A percentile compares a stretch with the other conserved stretches of the same genome.
These are phyloP conservation scores for Dactylellina parvicollis DNA, from an alignment of 2,329 filamentous ascomycete genomes.

Conservation along the genomic window DNA sequence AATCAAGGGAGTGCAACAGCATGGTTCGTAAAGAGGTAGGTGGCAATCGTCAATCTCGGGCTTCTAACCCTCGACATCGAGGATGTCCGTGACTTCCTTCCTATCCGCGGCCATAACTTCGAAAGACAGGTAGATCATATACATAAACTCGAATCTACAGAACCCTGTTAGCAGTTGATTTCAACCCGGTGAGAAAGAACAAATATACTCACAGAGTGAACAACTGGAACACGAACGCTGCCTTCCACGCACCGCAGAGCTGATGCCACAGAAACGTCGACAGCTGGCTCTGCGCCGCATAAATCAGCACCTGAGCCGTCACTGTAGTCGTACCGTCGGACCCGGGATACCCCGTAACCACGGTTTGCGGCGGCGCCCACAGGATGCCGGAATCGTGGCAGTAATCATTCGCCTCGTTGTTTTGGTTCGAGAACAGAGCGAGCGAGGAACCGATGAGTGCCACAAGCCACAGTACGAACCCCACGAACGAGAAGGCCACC, in stretches of 20 bases:
- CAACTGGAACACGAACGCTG: slow-evolving; percentile 50
- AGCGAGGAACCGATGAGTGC: slow-evolving; percentile 46
- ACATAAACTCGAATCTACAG: slow-evolving; percentile 35
- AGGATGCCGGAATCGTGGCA: slow-evolving; percentile 40
- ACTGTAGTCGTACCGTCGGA: slow-evolving; percentile 11
- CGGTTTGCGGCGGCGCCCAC: slow-evolving; percentile 34
- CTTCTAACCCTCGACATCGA: slow-evolving; percentile 44
- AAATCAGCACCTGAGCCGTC: slow-evolving; percentile 36
- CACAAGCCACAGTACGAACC: slow-evolving; percentile 50
- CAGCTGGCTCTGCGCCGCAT: slow-evolving; percentile 45
- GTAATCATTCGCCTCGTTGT: slow-evolving; percentile 46
- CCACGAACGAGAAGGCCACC: slow-evolving; percentile 38
- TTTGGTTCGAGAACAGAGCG: slow-evolving; percentile 46
- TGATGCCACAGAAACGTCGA: slow-evolving; percentile 52
- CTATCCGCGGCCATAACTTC: slow-evolving; percentile 36
- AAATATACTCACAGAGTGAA: slow-evolving; percentile 37
- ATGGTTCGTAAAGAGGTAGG: too few species aligned
- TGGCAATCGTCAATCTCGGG: background rate
- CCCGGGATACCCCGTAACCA: slow-evolving; percentile 21
- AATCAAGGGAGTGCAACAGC: background rate
- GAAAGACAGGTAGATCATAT: slow-evolving; percentile 49
- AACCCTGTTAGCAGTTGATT: background rate
- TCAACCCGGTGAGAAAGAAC: background rate
- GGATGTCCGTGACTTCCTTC: slow-evolving; percentile 38
- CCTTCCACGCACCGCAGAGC: slow-evolving; percentile 50